Base-by-base conservation (phyloP, 495 filamentous ascomycete species). In the Chaetomidium leptoderma region DNA sequence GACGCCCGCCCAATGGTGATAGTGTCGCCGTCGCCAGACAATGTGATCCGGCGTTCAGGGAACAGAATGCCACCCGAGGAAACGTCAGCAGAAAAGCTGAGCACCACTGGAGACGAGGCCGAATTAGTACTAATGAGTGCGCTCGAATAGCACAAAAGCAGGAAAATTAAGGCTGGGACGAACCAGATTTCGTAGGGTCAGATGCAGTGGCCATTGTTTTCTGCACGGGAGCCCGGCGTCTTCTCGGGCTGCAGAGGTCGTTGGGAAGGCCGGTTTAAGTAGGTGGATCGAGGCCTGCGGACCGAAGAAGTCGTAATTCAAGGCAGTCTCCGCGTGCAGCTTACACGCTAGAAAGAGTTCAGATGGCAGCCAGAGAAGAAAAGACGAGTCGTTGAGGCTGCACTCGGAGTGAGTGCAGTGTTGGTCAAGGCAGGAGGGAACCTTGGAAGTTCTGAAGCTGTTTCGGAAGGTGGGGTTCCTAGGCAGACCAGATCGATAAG, bases 1-100 rank as follows among this genome's bases (percentile, higher is more conserved):
- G 75, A 76, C 0, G 73, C 65, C 54, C 75, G 69, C 5, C 76
- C 76, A 58, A 78, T 69, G 11, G 56, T 58, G 33, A 78, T 23
- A 6, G 48, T 47, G 2, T 64, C 59, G 3, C 48, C 61, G 2
- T 58, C 13, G 2, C 13, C 39, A 14, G 63, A 64, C 30, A 78
- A 56, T 2, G 61, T 44, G 37, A 77, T 69, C 19, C 57, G 55
- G 3, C 77, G 73, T 19, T 63, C 52, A 21, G 61, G 61, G 16
- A 59, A 55, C 7, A 30, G 32, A 14, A 53, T 14, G 16, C 14
- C 9, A 0, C 43, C 21, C 16, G 43, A 21, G 9, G 27, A 40
- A 23, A 30, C 44, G 16, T 47, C 50, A 2, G 42, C 45, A 23
- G 48, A 58, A 10, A 66, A 46, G 27, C 32, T 54, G 55, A 66